These are phyloP conservation scores for Ploettnerulaceae sp. DNA, from an alignment of 2,329 filamentous ascomycete genomes.

Conservation along the genomic window DNA sequence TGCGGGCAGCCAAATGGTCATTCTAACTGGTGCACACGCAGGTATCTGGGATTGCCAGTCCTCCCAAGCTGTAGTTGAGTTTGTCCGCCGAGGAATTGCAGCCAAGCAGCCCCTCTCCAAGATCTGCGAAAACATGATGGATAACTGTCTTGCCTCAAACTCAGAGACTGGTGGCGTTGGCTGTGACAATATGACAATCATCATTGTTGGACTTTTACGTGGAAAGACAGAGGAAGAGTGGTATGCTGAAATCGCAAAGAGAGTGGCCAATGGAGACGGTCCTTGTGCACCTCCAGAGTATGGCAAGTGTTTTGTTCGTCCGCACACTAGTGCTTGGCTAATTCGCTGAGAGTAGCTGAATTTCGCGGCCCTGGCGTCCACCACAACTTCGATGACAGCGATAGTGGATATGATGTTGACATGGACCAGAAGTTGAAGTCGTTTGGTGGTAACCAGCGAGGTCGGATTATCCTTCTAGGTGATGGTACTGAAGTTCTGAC, in stretches of 20 bases:
- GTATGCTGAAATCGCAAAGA: constrained; percentile 92
- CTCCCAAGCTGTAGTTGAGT: constrained; percentile 94
- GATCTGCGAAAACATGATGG: constrained; percentile 99
- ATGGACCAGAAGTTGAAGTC: constrained; percentile 58
- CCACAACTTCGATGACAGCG: constrained; percentile 77
- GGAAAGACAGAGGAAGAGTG: constrained; percentile 95
- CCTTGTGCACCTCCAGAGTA: constrained; percentile 99
- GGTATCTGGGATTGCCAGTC: constrained; percentile 99
- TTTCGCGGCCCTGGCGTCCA: constrained; percentile 79
- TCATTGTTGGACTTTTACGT: constrained; percentile 80
- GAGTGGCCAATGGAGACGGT: constrained; percentile 93
- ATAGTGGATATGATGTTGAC: constrained; percentile 71
- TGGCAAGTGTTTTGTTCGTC: constrained; percentile 53
- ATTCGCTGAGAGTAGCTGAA: constrained; percentile 57
- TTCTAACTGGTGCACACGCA: constrained; percentile 38
- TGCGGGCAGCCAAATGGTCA: background rate
- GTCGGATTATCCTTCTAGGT: constrained; percentile 89
- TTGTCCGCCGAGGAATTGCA: constrained; percentile 91
- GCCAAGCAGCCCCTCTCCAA: constrained; percentile 91
- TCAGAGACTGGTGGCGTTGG: constrained; percentile 96
- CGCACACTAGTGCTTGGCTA: constrained; percentile 22
- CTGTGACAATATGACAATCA: constrained; percentile 99
- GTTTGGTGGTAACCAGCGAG: constrained; percentile 66
- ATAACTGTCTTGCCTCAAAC: constrained; percentile 97
- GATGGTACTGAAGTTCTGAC: constrained; percentile 91